Base-by-base conservation (phyloP, 2,329 filamentous ascomycete genomes). In the Didymella pomorum region DNA sequence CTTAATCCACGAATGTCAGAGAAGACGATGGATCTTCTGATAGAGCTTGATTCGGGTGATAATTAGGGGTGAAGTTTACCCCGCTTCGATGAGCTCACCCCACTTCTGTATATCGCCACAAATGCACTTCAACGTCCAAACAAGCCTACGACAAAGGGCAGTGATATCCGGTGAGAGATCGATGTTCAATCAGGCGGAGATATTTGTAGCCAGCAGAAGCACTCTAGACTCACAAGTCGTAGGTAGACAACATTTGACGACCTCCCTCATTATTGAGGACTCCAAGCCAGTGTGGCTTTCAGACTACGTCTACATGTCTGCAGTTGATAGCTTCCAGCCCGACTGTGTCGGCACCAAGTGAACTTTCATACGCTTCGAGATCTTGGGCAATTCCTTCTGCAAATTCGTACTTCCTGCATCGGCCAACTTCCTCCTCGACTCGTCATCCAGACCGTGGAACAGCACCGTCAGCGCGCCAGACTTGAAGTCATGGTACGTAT, bases 61-160 rank as follows among this genome's bases (percentile, higher is more conserved):
- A 10, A 14, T 45, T 20, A 23, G 9, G 37, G 11, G 20, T 7
- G 14, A 43, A 20, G 39, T 11, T n/a, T 52, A 52, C 41, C 49
- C 49, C 49, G 50, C 49, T 52, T 25, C 16, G 16, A 12, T n/a
- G 9, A 39, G 41, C 23, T 39, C 41, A 51, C 50, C 50, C 50
- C 50, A 52, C 50, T 45, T 52, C 18, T 39, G 49, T 10, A 11
- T 26, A 26, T 35, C 45, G 18, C n/a, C 8, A 2, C 21, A 11
- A n/a, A 8, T n/a, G 23, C 23, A 25, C 23, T n/a, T 31, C 8
- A 14, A 35, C 18, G 31, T 35, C 6, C 11, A n/a, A n/a, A 35
- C 16, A 2, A n/a, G 16, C 31, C 5, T 35, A n/a, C 16, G 18
- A 35, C 16, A 16, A 35, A 35, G 29, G 29, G 12, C 12, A 31